phyloP scores from a whole-genome alignment of 2,329 filamentous ascomycete genomes.

The Lasiodiplodia sp. region DNA sequence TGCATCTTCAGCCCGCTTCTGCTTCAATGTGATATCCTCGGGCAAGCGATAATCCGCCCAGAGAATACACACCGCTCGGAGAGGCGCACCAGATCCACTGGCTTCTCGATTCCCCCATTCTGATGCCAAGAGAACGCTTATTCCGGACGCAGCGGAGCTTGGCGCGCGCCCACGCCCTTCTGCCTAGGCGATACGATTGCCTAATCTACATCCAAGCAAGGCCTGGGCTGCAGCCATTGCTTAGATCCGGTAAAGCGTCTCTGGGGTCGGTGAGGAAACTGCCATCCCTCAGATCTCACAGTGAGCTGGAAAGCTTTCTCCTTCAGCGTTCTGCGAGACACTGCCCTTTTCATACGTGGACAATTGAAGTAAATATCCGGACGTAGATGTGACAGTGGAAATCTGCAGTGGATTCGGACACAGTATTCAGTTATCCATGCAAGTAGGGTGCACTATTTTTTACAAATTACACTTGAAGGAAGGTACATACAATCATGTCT shows the following conservation, averaged over 20 bases:
- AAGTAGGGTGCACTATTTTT: too few relatives aligned
- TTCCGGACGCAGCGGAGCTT: background rate
- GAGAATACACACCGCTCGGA: background rate
- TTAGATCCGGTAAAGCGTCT: too few relatives aligned
- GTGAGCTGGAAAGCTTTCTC: background rate
- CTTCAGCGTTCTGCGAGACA: background rate
- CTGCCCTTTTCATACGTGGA: background rate
- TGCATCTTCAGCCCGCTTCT: background rate
- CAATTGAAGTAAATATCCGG: background rate
- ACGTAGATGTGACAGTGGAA: background rate
- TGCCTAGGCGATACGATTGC: too few relatives aligned
- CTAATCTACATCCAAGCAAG: background rate
- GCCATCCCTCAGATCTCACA: background rate
- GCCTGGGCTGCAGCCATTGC: background rate
- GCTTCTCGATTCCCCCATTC: background rate
- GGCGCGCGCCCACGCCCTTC: background rate
- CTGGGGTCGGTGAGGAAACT: too few relatives aligned
- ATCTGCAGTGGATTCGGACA: background rate
- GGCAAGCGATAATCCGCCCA: too few relatives aligned
- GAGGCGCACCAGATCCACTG: background rate
- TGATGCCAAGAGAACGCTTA: slow-evolving; percentile 4
- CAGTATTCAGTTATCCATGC: too few relatives aligned
- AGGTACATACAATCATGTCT: too few relatives aligned
- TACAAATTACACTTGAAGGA: too few relatives aligned
- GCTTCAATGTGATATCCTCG: background rate